A percentile compares a stretch with the other conserved stretches of the same genome.
Conservation (phyloP, 306 rosid species). For the Fragaria iinumae region DNA sequence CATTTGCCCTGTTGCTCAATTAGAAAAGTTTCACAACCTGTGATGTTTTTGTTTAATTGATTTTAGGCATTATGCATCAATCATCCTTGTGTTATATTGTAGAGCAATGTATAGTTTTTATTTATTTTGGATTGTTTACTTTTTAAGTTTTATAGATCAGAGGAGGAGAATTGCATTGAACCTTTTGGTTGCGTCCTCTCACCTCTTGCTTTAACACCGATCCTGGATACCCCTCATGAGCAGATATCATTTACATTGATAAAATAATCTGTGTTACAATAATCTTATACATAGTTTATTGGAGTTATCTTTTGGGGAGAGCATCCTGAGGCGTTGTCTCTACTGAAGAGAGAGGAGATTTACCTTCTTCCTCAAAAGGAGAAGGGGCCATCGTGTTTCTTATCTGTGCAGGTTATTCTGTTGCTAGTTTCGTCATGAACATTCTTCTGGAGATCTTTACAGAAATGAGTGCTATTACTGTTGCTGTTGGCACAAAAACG, state of each 20-base stretch:
- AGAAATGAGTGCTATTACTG: conserved; percentile 44
- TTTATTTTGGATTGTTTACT: too few relatives aligned
- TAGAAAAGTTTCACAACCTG: conserved; percentile 2
- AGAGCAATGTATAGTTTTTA: neutral
- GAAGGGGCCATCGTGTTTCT: neutral
- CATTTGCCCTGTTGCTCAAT: conserved; percentile 14
- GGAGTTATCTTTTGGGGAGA: neutral
- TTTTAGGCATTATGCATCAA: neutral
- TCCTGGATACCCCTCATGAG: neutral
- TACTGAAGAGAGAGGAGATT: neutral
- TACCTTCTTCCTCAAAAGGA: neutral
- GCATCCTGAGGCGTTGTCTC: neutral
- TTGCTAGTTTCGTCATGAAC: conserved; percentile 17
- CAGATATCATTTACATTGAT: neutral
- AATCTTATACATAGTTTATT: neutral
- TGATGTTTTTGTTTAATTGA: conserved; percentile 15
- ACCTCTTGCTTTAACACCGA: neutral
- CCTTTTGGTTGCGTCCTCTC: neutral
- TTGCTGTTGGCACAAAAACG: conserved; percentile 51
- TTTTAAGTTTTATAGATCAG: neutral
- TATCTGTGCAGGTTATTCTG: neutral
- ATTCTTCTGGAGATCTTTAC: conserved; percentile 45
- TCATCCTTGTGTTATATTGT: neutral
- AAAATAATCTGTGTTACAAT: neutral
- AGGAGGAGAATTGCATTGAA: neutral